A percentile compares a stretch with the other conserved stretches of the same genome.
Evolutionary conservation across 352 stramenopile species (phyloP).

Genomic region (Phytophthora niederhauseri): DNA sequence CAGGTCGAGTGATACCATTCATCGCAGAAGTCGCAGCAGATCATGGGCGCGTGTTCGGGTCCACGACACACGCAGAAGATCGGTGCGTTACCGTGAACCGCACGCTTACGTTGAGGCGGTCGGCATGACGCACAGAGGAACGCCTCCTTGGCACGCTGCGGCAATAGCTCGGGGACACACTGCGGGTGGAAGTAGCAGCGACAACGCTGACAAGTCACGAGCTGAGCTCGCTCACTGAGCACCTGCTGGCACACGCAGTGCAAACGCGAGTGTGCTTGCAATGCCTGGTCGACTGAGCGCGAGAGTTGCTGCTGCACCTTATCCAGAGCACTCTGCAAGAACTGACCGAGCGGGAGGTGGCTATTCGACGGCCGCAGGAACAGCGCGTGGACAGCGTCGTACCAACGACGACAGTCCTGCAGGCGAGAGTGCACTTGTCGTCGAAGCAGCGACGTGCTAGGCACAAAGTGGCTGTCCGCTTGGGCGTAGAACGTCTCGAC

Average conservation of each 20-base stretch:
- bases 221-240: constrained; percentile 50
- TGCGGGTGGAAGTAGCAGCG: constrained; percentile 58
- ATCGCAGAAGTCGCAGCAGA: constrained; percentile 89
- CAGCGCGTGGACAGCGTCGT: constrained; percentile 48
- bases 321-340: constrained; percentile 51
- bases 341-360: constrained; percentile 41
- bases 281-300: constrained; percentile 17
- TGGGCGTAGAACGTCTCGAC: constrained; percentile 57
- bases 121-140: constrained; percentile 31
- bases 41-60: constrained; percentile 73
- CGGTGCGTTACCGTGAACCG: constrained; percentile 8
- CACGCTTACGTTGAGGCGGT: constrained; percentile 26
- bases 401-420: constrained; percentile 77
- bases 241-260: constrained; percentile 81
- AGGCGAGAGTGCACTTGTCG: constrained; percentile 66
- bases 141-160: constrained; percentile 1
- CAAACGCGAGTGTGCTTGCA: constrained; percentile 39
- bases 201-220: constrained; percentile 61
- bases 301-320: constrained; percentile 30
- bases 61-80: constrained; percentile 81
- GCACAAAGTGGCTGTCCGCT: constrained; percentile 65
- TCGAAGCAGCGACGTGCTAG: constrained; percentile 60
- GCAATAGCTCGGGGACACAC: constrained; percentile 48
- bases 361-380: constrained; percentile 60
- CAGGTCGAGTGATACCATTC: constrained; percentile 86